Percentiles rank a stretch among this genome's conserved stretches.
phyloP scores from a whole-genome alignment of 2,329 filamentous ascomycete genomes.

The Teratosphaeriaceae sp. region DNA sequence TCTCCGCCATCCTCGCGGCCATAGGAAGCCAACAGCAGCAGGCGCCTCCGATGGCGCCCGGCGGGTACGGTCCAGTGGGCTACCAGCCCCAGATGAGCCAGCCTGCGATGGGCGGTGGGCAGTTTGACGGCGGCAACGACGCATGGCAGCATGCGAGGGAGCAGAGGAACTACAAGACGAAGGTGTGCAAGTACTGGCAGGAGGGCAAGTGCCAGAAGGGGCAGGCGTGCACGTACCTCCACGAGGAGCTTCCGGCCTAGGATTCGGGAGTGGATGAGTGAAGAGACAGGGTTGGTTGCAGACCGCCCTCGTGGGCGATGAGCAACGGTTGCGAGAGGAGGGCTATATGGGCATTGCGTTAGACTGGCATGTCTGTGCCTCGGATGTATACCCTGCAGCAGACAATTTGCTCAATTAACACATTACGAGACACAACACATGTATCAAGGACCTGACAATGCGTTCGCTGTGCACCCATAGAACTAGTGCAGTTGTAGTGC shows the following conservation, averaged over 20 bases:
- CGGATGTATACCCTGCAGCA: no score
- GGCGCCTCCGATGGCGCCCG: constrained; percentile 2
- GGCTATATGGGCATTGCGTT: no score
- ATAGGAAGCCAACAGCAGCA: constrained; percentile 8
- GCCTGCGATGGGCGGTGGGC: constrained; percentile 18
- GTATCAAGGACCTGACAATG: no score
- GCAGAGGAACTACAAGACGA: constrained; percentile 26
- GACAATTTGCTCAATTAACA: no score
- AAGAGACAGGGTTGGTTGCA: neutral
- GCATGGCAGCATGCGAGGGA: constrained; percentile 12
- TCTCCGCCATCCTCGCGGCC: constrained; percentile 25
- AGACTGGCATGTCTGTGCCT: no score
- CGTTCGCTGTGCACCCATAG: no score
- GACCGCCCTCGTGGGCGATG: no score
- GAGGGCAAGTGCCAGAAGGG: constrained; percentile 48
- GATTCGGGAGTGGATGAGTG: constrained; percentile 48
- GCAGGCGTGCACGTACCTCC: constrained; percentile 25
- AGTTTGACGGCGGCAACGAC: constrained; percentile 12
- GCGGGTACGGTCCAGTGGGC: constrained; percentile 9
- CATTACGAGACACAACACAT: no score
- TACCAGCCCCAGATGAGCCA: constrained; percentile 11
- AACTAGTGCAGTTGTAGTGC: no score
- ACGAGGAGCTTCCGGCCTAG: constrained; percentile 16
- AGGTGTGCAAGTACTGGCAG: constrained; percentile 47
- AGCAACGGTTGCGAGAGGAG: no score